Evolutionary conservation across 2,329 filamentous ascomycete genomes (phyloP).

Genomic region (Aspergillus floridensis): DNA sequence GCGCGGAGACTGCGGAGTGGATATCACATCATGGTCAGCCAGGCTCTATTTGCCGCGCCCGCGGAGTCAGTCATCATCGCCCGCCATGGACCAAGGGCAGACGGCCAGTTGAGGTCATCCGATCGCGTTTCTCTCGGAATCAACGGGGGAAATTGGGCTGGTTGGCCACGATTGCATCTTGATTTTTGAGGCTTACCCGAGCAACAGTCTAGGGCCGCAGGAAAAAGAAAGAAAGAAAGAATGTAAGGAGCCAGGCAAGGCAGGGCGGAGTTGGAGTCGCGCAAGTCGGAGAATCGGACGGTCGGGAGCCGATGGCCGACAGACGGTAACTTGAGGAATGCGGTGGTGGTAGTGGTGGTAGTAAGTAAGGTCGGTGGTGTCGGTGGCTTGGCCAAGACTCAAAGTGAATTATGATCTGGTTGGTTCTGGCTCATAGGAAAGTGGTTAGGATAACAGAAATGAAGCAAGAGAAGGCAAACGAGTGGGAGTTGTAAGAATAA

Average conservation of each 20-base stretch:
- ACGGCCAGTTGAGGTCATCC: not conserved
- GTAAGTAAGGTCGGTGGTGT: too few species aligned
- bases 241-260: not conserved
- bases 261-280: not conserved
- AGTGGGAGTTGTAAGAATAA: not conserved
- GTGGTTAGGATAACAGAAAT: not conserved
- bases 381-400: not conserved
- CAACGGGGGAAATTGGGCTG: not conserved
- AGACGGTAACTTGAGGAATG: conserved; percentile 1
- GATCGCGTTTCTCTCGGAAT: not conserved
- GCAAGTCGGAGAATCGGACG: conserved; percentile 7
- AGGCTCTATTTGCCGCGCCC: not conserved
- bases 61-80: not conserved
- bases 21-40: conserved; percentile 10
- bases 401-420: not conserved
- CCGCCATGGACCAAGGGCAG: not conserved
- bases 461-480: not conserved
- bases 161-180: not conserved
- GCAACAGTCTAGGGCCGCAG: not conserved
- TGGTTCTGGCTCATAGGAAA: too few species aligned
- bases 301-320: conserved; percentile 9
- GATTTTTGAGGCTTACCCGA: not conserved
- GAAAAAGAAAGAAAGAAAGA: not conserved
- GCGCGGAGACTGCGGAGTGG: conserved; percentile 15
- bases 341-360: not conserved